Evolutionary conservation across 305 asterid species (phyloP), one percentile per base, ranked within the genome.

Genomic region (Solanum hybrid): DNA sequence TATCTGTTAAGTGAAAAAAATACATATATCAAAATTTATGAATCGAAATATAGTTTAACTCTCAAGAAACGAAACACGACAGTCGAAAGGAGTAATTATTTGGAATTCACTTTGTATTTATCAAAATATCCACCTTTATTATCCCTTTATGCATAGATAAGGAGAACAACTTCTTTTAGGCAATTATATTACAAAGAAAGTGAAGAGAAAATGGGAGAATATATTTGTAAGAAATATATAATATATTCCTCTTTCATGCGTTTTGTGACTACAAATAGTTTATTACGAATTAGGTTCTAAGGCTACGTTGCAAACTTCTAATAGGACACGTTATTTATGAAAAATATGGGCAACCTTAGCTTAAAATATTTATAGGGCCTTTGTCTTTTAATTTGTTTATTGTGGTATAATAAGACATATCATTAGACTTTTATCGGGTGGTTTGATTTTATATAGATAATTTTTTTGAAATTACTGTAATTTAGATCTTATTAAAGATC

Each of bases 171-270:
- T 79, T 79, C 10, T 51, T 79, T 79, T n/a, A 11, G 33, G 86
- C 61, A 79, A 37, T n/a, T n/a, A 79, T 37, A 79, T 79, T 79
- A 41, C 10, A 79, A 41, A 36, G 61, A 79, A 34, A 6, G 17
- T 29, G 68, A 85, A 41, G 45, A 24, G 32, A 91, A 77, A 83
- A 22, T 33, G 61, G 3, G 5, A 88, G 89, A 87, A 89, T 91
- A 89, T 81, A 89, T 81, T 88, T 89, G 84, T 65, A 88, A 13
- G 88, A 82, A 89, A 36, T 65, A 91, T 6, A 57, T 6, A 17
- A 91, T 15, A 57, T 15, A 7, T 33, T 86, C 70, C 80, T 33
- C 20, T 15, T 29, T 79, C 1, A 15, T 20, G 51, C 2, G 8
- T 12, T 34, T 79, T 34, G 51, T 34, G 84, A 79, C 31, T 34